Evolutionary conservation across 306 rosid species (phyloP), one percentile per base, ranked within the genome.

Genomic region (Fragaria nilgerrensis): DNA sequence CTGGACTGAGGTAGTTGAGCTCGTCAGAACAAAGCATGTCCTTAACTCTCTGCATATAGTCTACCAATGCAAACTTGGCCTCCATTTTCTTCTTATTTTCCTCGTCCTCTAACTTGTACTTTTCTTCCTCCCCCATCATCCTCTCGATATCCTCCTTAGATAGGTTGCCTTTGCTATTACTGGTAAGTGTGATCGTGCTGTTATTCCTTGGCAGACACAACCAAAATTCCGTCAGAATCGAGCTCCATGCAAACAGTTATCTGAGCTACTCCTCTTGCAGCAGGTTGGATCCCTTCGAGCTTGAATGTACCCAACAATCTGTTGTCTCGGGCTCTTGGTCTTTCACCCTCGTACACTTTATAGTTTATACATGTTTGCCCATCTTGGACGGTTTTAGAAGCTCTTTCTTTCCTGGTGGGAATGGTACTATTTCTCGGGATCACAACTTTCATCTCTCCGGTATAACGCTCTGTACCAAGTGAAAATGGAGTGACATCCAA

Each of bases 71-170:
- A 27, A 15, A 11, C 69, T 59, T 22, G 1, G 78, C 69, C 16
- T 74, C 78, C 39, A 74, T 10, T 25, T 59, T 59, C 78, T 59
- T 74, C 78, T 59, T 59, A 17, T 53, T 34, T 41, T 43, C 68
- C 22, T 74, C 43, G 19, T 74, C 70, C 27, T 36, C 37, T 36
- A 17, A 49, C 55, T 49, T 49, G 20, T 49, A 49, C 55, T 49
- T 49, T 20, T 49, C 55, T 14, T 7, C n/a, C 20, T 14, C 20
- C n/a, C 4, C 16, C 7, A 49, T 3, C 55, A 49, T 49, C n/a
- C 3, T 49, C 55, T 49, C 8, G 16, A 49, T 49, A 10, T 49
- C 55, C 7, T 5, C 3, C 55, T 49, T 16, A 4, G 55, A 49
- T 49, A 49, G 16, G 17, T 14, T 49, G 5, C 11, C 1, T 49